Evolutionary conservation across 2,329 filamentous ascomycete genomes (phyloP), one percentile per base, ranked within the genome.

Genomic region (Colletotrichum costaricense): DNA sequence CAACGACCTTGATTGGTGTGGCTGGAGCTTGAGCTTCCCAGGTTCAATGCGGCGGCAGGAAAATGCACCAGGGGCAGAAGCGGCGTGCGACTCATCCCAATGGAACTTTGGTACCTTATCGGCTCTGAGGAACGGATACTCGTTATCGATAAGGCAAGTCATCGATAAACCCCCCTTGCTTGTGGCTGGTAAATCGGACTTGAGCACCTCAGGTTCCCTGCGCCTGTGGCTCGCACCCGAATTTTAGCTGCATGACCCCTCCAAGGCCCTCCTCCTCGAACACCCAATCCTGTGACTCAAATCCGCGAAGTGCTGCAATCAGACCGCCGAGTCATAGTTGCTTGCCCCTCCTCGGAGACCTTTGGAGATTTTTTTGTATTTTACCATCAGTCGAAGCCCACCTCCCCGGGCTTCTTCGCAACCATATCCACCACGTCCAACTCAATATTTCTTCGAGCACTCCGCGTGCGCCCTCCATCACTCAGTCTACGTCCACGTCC

Each of bases 401-500:
- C 63, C 65, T 58, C 69, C 19, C 69, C 66, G 82, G 84, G 82
- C 82, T 85, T 84, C 83, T 77, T 76, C 70, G 74, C 77, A 76
- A 77, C 76, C 76, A 76, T 75, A 81, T 77, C 81, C 76, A 85
- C 82, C 78, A 84, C 84, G 87, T 88, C 87, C 81, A 86, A 84
- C 86, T 80, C 87, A 74, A 74, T 72, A 79, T 80, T 88, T 73
- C 81, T 84, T 78, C 86, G 87, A 86, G 88, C 88, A 83, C 86
- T 91, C 80, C 85, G 87, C 80, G 88, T 89, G 89, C 88, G 88
- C 83, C 86, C 87, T 81, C 81, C 86, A 83, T 86, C 84, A 75
- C 84, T 72, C 57, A 67, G 68, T 74, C 68, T 84, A 80, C 84
- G 83, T 84, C 82, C 83, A 83, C 82, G 63, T 49, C 56, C 63